Percentiles rank a stretch among this genome's conserved stretches.
Evolutionary conservation across 1,284 basidiomycete genomes (phyloP).

Genomic region (Pterulicium gracile): DNA sequence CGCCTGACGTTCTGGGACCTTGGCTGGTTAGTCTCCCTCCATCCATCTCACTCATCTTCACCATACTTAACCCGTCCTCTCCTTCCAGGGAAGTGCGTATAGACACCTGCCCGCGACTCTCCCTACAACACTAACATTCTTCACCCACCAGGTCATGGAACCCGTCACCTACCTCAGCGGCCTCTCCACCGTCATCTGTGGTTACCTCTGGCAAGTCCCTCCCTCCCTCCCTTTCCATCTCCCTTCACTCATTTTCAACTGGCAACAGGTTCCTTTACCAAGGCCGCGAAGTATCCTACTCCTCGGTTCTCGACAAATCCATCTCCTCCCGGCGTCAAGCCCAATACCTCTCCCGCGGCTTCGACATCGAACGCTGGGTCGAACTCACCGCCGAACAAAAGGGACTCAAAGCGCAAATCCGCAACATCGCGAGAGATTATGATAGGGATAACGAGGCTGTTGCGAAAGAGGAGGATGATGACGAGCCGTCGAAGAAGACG

Average conservation of each 20-base stretch:
- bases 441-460: constrained; percentile 34
- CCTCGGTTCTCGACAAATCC: constrained; percentile 45
- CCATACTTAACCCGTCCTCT: background rate
- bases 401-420: constrained; percentile 39
- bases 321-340: constrained; percentile 45
- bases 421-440: constrained; percentile 52
- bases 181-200: constrained; percentile 45
- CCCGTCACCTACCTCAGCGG: constrained; percentile 57
- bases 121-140: background rate
- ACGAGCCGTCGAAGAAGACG: constrained; percentile 8
- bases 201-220: constrained; percentile 39
- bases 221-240: background rate
- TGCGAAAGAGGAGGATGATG: constrained; percentile 10
- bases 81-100: background rate
- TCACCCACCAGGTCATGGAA: constrained; percentile 50
- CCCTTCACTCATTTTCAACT: constrained; percentile 1
- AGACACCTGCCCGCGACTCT: background rate
- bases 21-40: constrained; percentile 30
- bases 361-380: constrained; percentile 52
- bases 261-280: constrained; percentile 45
- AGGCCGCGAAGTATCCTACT: constrained; percentile 60
- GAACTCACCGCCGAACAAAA: constrained; percentile 45
- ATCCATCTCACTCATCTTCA: background rate
- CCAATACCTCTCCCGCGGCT: constrained; percentile 45
- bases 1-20: constrained; percentile 57